These are phyloP conservation scores for Capronia americana DNA, from an alignment of 2,329 filamentous ascomycete species.

Conservation along the genomic window DNA sequence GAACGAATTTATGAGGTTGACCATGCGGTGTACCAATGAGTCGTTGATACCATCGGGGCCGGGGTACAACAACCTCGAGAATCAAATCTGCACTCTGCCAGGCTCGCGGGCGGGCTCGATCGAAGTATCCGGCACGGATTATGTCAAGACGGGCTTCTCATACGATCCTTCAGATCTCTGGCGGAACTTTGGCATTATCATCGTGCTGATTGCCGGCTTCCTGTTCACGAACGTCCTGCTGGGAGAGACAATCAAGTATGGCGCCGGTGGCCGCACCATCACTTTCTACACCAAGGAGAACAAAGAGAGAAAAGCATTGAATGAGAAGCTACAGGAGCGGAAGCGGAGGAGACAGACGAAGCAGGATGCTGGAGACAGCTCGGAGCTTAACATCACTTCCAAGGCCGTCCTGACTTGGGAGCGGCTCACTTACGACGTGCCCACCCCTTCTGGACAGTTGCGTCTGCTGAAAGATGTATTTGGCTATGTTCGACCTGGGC, in stretches of 20 bases:
- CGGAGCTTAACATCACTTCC: constrained; percentile 59
- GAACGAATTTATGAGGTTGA: constrained; percentile 77
- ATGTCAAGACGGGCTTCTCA: constrained; percentile 71
- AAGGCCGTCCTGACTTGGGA: constrained; percentile 64
- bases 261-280: constrained; percentile 50
- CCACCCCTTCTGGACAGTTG: constrained; percentile 53
- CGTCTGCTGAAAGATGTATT: constrained; percentile 55
- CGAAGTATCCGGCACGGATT: constrained; percentile 69
- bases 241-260: constrained; percentile 49
- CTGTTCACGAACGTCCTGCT: constrained; percentile 48
- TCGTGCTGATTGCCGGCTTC: constrained; percentile 47
- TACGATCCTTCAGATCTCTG: constrained; percentile 74
- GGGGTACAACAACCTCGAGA: constrained; percentile 71
- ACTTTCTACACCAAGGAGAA: constrained; percentile 52
- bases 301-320: constrained; percentile 47
- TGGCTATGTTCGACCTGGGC: constrained; percentile 58
- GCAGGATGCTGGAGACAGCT: constrained; percentile 46
- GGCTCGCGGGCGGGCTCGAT: constrained; percentile 72
- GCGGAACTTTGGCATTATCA: constrained; percentile 60
- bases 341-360: constrained; percentile 47
- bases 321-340: constrained; percentile 49
- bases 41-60: constrained; percentile 75
- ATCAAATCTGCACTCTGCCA: constrained; percentile 81
- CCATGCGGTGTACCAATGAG: constrained; percentile 70
- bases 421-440: constrained; percentile 58